A percentile compares a stretch with the other conserved stretches of the same genome.
Evolutionary conservation across 192 early-diverging fungal species (phyloP).

Genomic region (Backusella tarrabulga): DNA sequence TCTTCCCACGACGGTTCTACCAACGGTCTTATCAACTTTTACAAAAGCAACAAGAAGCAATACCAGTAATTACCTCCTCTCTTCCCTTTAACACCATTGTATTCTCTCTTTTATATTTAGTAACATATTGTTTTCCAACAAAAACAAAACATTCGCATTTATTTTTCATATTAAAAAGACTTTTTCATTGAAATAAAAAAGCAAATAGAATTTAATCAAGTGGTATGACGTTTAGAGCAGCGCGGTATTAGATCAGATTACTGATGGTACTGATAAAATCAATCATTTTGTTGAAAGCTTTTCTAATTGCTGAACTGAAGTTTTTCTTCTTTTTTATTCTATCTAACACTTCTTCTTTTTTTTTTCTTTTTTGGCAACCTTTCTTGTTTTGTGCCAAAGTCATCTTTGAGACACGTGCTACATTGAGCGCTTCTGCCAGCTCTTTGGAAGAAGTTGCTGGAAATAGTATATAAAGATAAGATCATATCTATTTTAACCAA

Average conservation of each 20-base stretch:
- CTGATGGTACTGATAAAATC: not conserved
- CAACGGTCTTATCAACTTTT: conserved; percentile 97
- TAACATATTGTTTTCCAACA: not conserved
- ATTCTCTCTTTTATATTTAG: not conserved
- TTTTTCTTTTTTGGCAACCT: not conserved
- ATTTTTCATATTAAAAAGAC: conserved; percentile 3
- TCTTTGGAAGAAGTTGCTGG: not conserved
- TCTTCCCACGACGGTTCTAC: conserved; percentile 87
- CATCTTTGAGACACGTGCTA: not conserved
- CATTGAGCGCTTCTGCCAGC: not conserved
- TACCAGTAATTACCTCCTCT: not conserved
- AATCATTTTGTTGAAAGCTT: not conserved
- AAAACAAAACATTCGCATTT: conserved; percentile 3
- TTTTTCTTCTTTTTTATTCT: not conserved
- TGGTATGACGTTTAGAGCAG: not conserved
- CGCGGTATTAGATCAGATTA: not conserved
- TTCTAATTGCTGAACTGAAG: not conserved
- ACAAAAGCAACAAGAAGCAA: conserved; percentile 56
- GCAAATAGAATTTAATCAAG: not conserved
- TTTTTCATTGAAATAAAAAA: not conserved
- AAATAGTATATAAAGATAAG: not conserved
- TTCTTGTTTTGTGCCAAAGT: not conserved
- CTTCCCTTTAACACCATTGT: not conserved
- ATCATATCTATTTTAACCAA: not conserved
- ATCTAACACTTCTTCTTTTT: not conserved